A percentile compares a stretch with the other conserved stretches of the same genome.
Conservation (phyloP, 2,329 filamentous ascomycete genomes). For the Aspergillus brasiliensis region DNA sequence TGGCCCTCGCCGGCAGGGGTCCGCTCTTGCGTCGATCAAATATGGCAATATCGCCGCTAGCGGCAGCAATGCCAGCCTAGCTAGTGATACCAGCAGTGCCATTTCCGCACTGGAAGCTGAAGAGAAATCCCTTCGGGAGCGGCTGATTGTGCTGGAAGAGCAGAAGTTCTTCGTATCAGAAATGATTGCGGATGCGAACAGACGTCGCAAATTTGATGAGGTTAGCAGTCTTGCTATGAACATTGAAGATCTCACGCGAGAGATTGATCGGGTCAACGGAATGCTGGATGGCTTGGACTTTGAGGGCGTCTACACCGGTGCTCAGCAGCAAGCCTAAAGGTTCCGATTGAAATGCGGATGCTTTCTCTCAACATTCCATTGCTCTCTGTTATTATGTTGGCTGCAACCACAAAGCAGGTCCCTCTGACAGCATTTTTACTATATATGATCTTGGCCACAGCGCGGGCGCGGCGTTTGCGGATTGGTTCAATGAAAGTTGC, state of each 20-base stretch:
- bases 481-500: conserved; percentile 2
- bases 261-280: conserved; percentile 70
- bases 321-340: conserved; percentile 5
- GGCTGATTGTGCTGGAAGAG: conserved; percentile 82
- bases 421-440: background rate
- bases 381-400: background rate
- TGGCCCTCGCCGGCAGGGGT: conserved; percentile 35
- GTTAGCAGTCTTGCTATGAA: conserved; percentile 78
- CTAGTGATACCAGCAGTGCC: conserved; percentile 57
- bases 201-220: conserved; percentile 80
- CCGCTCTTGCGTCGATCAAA: conserved; percentile 62
- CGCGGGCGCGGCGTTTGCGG: conserved; percentile 5
- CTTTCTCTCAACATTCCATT: background rate
- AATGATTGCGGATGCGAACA: conserved; percentile 78
- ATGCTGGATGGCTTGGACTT: conserved; percentile 69
- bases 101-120: conserved; percentile 74
- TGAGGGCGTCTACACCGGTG: conserved; percentile 51
- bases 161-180: conserved; percentile 85
- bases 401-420: background rate
- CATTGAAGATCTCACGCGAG: conserved; percentile 75
- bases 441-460: background rate
- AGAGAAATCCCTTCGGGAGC: conserved; percentile 78
- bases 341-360: background rate
- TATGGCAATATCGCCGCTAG: conserved; percentile 55
- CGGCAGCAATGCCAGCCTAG: conserved; percentile 54